Conservation (phyloP, 2,329 filamentous ascomycete species). For the Diaporthe sp. region DNA sequence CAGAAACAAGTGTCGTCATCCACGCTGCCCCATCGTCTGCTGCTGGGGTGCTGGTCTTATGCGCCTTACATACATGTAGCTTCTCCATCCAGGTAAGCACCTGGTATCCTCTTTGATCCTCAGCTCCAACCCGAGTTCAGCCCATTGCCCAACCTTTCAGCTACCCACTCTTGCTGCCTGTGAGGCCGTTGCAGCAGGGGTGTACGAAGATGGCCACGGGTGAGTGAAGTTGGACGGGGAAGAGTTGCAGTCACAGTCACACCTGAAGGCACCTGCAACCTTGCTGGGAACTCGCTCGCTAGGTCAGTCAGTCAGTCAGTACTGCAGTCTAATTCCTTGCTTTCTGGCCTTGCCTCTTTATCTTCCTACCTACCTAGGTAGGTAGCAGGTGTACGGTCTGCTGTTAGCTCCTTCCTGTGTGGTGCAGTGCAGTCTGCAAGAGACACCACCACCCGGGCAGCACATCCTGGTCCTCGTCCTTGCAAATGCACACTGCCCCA, state of each 20-base stretch:
- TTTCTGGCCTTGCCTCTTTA: not conserved
- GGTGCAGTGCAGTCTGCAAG: not conserved
- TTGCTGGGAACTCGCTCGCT: not conserved
- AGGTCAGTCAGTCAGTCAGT: not conserved
- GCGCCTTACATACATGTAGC: not conserved
- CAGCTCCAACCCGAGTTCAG: not conserved
- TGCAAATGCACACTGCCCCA: conserved; percentile 1
- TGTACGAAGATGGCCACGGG: not conserved
- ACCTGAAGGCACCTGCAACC: conserved; percentile 14
- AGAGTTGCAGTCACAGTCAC: conserved; percentile 16
- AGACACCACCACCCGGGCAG: conserved; percentile 5
- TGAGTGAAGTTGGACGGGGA: not conserved
- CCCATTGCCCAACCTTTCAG: not conserved
- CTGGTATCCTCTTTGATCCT: conserved; percentile 5
- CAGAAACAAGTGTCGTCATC: conserved; percentile 30
- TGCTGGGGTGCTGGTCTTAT: not conserved
- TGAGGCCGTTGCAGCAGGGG: not conserved
- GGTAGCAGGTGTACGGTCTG: not conserved
- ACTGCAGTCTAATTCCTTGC: not conserved
- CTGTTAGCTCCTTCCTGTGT: not conserved
- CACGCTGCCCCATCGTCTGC: not conserved
- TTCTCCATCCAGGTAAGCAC: not conserved
- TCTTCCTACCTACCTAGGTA: not conserved
- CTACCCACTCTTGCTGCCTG: not conserved
- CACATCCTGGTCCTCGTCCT: conserved; percentile 21